Percentiles rank a stretch among this genome's conserved stretches.
Conservation (phyloP, 352 stramenopile genomes). For the Ophiocytium majus region DNA sequence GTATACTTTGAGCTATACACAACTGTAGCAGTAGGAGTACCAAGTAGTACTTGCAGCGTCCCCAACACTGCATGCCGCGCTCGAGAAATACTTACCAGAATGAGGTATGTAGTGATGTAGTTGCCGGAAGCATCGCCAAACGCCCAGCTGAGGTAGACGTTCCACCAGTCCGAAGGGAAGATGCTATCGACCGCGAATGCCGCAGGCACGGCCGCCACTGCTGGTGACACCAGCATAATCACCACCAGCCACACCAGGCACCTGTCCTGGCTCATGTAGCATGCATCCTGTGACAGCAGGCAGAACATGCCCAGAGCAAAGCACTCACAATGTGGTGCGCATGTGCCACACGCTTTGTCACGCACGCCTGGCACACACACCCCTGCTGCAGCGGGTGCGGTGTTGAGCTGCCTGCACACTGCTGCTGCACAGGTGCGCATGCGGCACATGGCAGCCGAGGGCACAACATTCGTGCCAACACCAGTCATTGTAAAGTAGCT, state of each 20-base stretch:
- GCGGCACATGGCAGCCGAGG: no score
- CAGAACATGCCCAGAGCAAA: no score
- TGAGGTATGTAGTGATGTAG: constrained; percentile 1
- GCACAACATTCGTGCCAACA: no score
- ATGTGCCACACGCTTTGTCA: no score
- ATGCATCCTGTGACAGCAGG: background rate
- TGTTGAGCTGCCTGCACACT: no score
- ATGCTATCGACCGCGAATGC: background rate
- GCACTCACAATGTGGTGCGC: no score
- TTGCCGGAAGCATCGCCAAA: background rate
- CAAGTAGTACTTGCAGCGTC: background rate
- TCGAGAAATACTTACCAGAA: background rate
- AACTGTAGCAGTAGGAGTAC: background rate
- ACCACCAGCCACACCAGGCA: background rate
- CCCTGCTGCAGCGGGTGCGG: no score
- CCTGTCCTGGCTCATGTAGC: background rate
- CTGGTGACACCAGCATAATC: background rate
- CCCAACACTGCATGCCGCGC: background rate
- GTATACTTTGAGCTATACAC: background rate
- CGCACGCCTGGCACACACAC: no score
- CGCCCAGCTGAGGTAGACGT: constrained; percentile 6
- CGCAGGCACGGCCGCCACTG: background rate
- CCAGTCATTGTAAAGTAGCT: no score
- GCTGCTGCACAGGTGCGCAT: no score
- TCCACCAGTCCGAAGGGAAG: background rate